A percentile compares a stretch with the other conserved stretches of the same genome.
These are phyloP conservation scores for Gracilaria caudata DNA, from an alignment of 23 red algal genomes.

Conservation along the genomic window DNA sequence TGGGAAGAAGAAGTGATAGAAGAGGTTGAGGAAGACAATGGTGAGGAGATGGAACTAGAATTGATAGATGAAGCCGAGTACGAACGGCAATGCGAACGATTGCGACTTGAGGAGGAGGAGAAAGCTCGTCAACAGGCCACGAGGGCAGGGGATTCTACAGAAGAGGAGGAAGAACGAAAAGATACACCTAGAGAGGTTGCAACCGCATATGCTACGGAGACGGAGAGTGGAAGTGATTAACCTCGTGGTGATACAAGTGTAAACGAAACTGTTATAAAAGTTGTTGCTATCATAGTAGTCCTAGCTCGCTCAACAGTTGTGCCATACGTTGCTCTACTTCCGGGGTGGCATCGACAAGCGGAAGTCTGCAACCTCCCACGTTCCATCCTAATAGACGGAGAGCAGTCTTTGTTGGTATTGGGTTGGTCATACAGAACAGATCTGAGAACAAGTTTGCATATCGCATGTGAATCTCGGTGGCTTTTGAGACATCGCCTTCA, in stretches of 20 bases:
- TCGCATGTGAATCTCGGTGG: constrained; percentile 78
- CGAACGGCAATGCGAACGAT: neutral
- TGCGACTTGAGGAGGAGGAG: neutral
- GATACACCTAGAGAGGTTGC: constrained; percentile 1
- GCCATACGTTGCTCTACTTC: constrained; percentile 75
- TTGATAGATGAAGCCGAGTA: neutral
- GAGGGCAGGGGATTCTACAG: constrained; percentile 36
- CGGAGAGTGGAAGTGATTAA: constrained; percentile 18
- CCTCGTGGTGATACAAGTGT: neutral
- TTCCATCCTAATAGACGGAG: constrained; percentile 91
- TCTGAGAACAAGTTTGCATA: constrained; percentile 88
- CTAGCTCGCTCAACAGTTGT: constrained; percentile 54
- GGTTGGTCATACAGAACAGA: constrained; percentile 98
- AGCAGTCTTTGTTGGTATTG: constrained; percentile 96
- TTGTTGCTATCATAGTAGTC: constrained; percentile 50
- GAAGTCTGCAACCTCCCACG: constrained; percentile 87
- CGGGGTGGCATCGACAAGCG: constrained; percentile 84
- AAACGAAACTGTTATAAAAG: constrained; percentile 18
- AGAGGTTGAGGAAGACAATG: constrained; percentile 20
- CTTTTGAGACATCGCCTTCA: constrained; percentile 69
- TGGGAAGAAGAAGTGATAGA: constrained; percentile 13
- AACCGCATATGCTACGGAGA: constrained; percentile 27
- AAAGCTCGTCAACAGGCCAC: neutral
- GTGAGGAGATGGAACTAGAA: constrained; percentile 5
- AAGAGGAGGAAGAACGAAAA: constrained; percentile 24